A percentile compares a stretch with the other conserved stretches of the same genome.
Evolutionary conservation across 2,329 filamentous ascomycete genomes (phyloP).

Genomic region (Phialophora macrospora): DNA sequence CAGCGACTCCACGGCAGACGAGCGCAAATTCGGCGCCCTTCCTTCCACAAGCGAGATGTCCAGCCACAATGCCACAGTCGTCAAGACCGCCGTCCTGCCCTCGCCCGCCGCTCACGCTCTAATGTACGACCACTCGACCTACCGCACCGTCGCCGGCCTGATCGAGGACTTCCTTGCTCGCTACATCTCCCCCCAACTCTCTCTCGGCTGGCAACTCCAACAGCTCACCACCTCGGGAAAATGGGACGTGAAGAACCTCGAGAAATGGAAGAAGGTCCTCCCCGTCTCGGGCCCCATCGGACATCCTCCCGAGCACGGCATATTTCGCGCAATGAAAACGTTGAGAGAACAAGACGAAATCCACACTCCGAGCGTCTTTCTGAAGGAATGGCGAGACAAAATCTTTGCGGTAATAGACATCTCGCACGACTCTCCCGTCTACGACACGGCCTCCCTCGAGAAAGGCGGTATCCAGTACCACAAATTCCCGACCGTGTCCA

Average conservation of each 20-base stretch:
- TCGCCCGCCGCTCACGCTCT: slow-evolving; percentile 81
- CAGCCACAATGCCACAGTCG: slow-evolving; percentile 48
- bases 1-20: slow-evolving; percentile 48
- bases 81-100: slow-evolving; percentile 74
- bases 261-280: slow-evolving; percentile 81
- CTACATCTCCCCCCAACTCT: slow-evolving; percentile 76
- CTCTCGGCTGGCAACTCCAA: slow-evolving; percentile 87
- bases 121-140: slow-evolving; percentile 76
- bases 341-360: slow-evolving; percentile 83
- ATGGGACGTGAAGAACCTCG: slow-evolving; percentile 96
- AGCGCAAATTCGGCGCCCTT: slow-evolving; percentile 37
- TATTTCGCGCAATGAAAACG: slow-evolving; percentile 92
- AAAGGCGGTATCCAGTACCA: slow-evolving; percentile 71
- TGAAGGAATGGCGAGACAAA: slow-evolving; percentile 66
- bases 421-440: slow-evolving; percentile 86
- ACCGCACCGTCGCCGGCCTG: slow-evolving; percentile 76
- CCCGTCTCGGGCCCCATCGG: slow-evolving; percentile 81
- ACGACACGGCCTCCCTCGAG: slow-evolving; percentile 75
- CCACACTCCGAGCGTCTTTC: slow-evolving; percentile 77
- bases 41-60: slow-evolving; percentile 48
- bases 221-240: slow-evolving; percentile 88
- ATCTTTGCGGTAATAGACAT: slow-evolving; percentile 87
- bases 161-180: slow-evolving; percentile 80
- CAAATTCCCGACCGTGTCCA: slow-evolving; percentile 91
- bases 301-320: slow-evolving; percentile 46